Conservation (phyloP, 2,329 filamentous ascomycete genomes). For the Arthrobotrys megalospora region DNA sequence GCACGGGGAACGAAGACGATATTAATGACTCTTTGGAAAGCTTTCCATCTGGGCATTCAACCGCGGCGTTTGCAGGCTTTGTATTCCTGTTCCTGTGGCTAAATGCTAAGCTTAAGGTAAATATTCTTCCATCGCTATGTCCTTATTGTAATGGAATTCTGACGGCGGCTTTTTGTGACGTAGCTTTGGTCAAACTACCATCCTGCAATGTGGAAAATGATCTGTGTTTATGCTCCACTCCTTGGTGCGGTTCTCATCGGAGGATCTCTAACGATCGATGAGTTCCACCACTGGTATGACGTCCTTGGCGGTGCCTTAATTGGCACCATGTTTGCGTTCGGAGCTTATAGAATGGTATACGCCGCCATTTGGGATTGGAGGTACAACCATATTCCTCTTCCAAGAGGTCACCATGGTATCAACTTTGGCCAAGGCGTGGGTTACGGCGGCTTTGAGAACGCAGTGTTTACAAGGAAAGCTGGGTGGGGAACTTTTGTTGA, state of each 20-base stretch:
- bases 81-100: constrained; percentile 81
- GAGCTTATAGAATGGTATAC: constrained; percentile 78
- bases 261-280: constrained; percentile 79
- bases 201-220: constrained; percentile 80
- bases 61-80: constrained; percentile 80
- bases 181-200: constrained; percentile 77
- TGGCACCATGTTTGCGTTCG: constrained; percentile 77
- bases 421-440: constrained; percentile 72
- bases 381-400: constrained; percentile 77
- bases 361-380: constrained; percentile 79
- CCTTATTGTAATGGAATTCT: not conserved
- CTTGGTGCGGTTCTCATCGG: constrained; percentile 79
- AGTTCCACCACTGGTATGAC: constrained; percentile 84
- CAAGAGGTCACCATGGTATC: constrained; percentile 69
- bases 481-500: constrained; percentile 72
- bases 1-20: constrained; percentile 76
- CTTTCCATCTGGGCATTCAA: constrained; percentile 81
- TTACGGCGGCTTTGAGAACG: constrained; percentile 71
- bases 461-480: constrained; percentile 74
- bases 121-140: not conserved
- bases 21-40: constrained; percentile 80
- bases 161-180: not conserved
- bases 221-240: constrained; percentile 76
- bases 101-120: constrained; percentile 82
- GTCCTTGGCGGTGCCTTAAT: constrained; percentile 77